Conservation (phyloP, 1,284 basidiomycete species). For the Quambalaria eucalypti region DNA sequence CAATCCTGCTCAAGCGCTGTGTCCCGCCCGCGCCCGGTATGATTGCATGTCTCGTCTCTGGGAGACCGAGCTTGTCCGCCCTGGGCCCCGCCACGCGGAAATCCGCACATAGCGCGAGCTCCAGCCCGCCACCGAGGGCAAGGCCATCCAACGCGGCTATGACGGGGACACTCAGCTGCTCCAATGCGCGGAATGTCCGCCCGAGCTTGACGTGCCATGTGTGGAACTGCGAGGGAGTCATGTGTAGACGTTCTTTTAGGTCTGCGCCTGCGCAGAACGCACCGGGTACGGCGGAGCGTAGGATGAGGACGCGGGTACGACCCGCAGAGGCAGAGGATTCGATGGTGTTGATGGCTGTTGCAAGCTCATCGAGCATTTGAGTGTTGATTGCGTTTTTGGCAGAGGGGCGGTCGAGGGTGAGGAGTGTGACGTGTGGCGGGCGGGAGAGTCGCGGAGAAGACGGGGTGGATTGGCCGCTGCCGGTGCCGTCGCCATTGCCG, state of each 20-base stretch:
- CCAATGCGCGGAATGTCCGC: constrained; percentile 62
- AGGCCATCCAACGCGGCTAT: constrained; percentile 87
- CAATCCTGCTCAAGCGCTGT: constrained; percentile 1
- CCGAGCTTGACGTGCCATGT: constrained; percentile 72
- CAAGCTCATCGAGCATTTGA: constrained; percentile 58
- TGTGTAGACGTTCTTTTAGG: constrained; percentile 70
- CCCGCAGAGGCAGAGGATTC: neutral
- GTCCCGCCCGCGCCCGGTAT: constrained; percentile 61
- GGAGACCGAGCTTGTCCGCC: constrained; percentile 70
- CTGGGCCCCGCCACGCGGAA: constrained; percentile 64
- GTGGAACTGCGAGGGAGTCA: constrained; percentile 57
- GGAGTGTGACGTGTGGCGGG: too few relatives aligned
- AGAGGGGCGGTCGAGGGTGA: constrained; percentile 65
- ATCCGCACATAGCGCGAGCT: constrained; percentile 77
- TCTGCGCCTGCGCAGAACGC: constrained; percentile 76
- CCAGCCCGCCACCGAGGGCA: constrained; percentile 81
- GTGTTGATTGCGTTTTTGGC: constrained; percentile 82
- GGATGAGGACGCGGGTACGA: constrained; percentile 16
- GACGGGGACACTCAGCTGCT: constrained; percentile 72
- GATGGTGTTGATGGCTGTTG: constrained; percentile 60
- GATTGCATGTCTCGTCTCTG: constrained; percentile 76
- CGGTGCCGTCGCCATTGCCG: too few relatives aligned
- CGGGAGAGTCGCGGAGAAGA: too few relatives aligned
- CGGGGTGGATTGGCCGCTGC: too few relatives aligned
- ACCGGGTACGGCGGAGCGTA: constrained; percentile 18